Conservation (phyloP, 257 asterid species). For the Salvia hispanica region DNA sequence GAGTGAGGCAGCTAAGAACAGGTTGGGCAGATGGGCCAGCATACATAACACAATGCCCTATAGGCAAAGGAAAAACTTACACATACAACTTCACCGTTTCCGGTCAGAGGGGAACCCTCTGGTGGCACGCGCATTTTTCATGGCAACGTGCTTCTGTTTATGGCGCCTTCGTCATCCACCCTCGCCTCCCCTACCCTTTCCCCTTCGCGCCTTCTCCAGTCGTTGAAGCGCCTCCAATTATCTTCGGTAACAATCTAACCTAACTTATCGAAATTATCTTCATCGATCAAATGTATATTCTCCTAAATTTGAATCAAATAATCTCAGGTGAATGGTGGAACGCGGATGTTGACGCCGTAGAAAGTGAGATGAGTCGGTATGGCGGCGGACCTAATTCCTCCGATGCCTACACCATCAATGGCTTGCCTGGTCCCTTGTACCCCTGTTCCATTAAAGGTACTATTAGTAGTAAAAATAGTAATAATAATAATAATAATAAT, state of each 20-base stretch:
- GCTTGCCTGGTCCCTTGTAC: conserved; percentile 79
- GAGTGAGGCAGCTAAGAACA: conserved; percentile 12
- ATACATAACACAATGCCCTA: conserved; percentile 6
- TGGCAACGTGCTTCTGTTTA: conserved; percentile 18
- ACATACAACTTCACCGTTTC: conserved; percentile 11
- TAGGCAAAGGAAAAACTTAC: neutral
- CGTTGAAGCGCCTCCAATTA: conserved; percentile 9
- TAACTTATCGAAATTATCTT: too few relatives aligned
- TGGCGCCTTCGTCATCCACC: conserved; percentile 15
- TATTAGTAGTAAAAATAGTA: too few relatives aligned
- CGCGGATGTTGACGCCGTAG: conserved; percentile 58
- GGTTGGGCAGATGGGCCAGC: conserved; percentile 24
- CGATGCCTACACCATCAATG: conserved; percentile 86
- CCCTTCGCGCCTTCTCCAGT: neutral
- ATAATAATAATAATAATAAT: too few relatives aligned
- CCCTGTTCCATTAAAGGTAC: conserved; percentile 66
- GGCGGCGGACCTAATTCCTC: conserved; percentile 81
- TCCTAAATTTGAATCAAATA: neutral
- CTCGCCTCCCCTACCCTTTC: conserved; percentile 10
- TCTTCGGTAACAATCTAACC: neutral
- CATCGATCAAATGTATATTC: too few relatives aligned
- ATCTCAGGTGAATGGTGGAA: conserved; percentile 85
- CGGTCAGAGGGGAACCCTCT: conserved; percentile 13
- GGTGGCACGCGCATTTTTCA: conserved; percentile 13
- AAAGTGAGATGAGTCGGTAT: conserved; percentile 50